Base-by-base conservation (phyloP, 78 protist species). In the Capsaspora owczarzaki region DNA sequence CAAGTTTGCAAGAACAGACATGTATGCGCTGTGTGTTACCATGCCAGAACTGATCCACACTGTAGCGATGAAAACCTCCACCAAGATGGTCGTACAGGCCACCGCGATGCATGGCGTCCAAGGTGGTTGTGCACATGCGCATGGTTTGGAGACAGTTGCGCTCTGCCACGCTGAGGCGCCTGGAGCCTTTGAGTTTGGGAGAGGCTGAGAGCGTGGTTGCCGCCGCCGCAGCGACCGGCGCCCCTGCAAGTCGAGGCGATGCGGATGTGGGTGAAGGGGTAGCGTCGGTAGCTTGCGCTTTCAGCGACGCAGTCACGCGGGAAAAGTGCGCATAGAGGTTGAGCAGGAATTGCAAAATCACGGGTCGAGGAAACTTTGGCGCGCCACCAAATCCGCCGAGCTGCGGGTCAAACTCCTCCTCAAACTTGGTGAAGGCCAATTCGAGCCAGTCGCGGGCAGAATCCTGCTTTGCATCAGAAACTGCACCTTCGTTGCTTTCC, bases 1-100 rank as follows among this genome's bases (percentile, higher is more conserved):
- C 68, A 42, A 77, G 79, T 37, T 6, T 76, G 3, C 31, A 70
- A 19, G 40, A 5, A 40, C 43, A 60, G 51, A 49, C 63, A 12
- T 5, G 46, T 42, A 85, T 56, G 1, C 80, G 1, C 61, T 79
- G 35, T 89, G 92, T 19, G 92, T 92, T 41, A 88, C 84, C 40
- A n/a, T 83, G 85, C 92, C 92, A 89, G 75, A 79, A 86, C 0
- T 46, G 60, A 0, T 88, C 86, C 14, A 87, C 91, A 33, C 86
- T 75, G 76, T 89, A 91, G 41, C 92, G 60, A 68, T 88, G 91
- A 68, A 91, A 91, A 4, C 93, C 94, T 61, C 92, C 88, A 38
- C 92, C 94, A 23, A 91, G 20, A 35, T 91, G 94, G 40, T 91
- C 94, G 53, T 90, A 68, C 20, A 91, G 90, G 6, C 94, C 94